Evolutionary conservation across 257 asterid species (phyloP), one percentile per base, ranked within the genome.

Genomic region (Marsdenia floribunda): DNA sequence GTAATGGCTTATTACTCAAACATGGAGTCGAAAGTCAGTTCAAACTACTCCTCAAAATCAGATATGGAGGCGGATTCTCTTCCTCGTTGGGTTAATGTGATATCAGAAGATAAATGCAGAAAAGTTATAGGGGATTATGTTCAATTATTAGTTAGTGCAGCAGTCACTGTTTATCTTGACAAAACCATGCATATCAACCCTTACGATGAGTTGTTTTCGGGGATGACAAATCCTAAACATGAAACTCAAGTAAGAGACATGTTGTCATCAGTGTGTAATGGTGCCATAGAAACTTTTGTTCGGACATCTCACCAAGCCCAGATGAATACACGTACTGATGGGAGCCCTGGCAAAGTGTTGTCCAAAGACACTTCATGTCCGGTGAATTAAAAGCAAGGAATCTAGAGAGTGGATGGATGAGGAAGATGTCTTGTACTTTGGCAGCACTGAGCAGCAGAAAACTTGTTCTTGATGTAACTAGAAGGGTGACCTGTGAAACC

Each of bases 141-240:
- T 6, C 84, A 78, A 63, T 21, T 64, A 38, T 82, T 91, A 49
- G 93, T 91, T 37, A 87, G 93, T 81, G 85, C 96, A 1, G 94
- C 93, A 3, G 88, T 91, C 46, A 61, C 90, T 8, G 90, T 86
- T 50, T 93, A 84, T 79, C 82, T 93, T 0, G 96, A 90, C 72
- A 91, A 82, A 71, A 90, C 93, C 26, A 80, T 70, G 90, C 61
- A 87, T 21, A 80, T 83, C 59, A 93, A 93, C 75, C 47, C 89
- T 3, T 91, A 50, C 16, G 85, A 86, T 50, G 94, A 91, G 8
- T 76, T 93, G 63, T 86, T 93, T 65, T 68, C 87, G 2, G 96
- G 94, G 5, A 64, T 93, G 79, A 91, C 96, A 0, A 89, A 91
- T 75, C 91, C 93, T 11, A 87, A 86, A 66, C 94, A 90, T 71